Evolutionary conservation across 305 asterid genomes (phyloP), one percentile per base, ranked within the genome.

Genomic region (Fraxinus xanthoxyloides): DNA sequence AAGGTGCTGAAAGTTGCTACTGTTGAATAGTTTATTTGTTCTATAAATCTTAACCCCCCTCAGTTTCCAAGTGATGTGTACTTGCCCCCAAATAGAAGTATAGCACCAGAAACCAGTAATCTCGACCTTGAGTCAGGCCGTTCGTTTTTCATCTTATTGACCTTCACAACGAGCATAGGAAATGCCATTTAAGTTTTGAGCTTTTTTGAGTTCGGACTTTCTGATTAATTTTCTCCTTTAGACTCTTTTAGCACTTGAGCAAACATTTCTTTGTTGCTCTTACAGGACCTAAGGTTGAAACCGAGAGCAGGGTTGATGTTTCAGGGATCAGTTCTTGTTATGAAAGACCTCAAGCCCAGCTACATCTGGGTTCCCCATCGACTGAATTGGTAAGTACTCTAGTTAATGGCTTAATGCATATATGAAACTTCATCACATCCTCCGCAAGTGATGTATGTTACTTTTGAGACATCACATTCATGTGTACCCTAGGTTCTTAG

Each of bases 281-380:
- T 79, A 76, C 91, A 91, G 95, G 86, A 69, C 79, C 83, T 74
- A 69, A 51, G 56, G 82, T 74, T 83, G 90, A 83, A 77, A 84
- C 79, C 63, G 86, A 87, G 79, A 83, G 83, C 78, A 75, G 40
- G 81, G 82, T 82, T 82, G 86, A 87, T 85, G 75, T 79, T 75
- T 83, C 92, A 35, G 85, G 84, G 79, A 72, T 83, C 78, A 78
- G 82, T 83, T 76, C 81, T 80, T 59, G 65, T 83, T 78, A 48
- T 65, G 85, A 78, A 67, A 84, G 75, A 79, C 83, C 79, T 81
- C 84, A 59, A 35, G 72, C 72, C 75, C 88, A 82, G 90, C 84
- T 84, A 75, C 73, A 59, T 7, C 8, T 79, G 63, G 30, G 61
- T 56, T 56, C 87, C 67, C 72, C 61, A 34, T 54, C 67, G 65